phyloP scores from a whole-genome alignment of 2,329 filamentous ascomycete species.

The Paraphaeosphaeria minitans region DNA sequence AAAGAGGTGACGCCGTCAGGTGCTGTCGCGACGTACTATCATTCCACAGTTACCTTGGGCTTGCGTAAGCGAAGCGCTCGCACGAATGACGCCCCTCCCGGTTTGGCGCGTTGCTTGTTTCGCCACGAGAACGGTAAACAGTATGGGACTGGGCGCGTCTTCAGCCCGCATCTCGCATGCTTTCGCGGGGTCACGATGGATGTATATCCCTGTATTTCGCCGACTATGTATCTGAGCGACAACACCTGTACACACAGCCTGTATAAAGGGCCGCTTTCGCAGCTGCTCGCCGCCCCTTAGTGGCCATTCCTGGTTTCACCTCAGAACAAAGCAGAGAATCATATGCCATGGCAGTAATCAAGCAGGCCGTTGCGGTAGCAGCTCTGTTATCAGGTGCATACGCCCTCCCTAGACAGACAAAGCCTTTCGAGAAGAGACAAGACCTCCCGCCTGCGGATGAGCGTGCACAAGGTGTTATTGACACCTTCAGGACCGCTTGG shows the following conservation, averaged over 20 bases:
- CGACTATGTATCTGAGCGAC: not conserved
- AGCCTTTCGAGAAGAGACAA: constrained; percentile 17
- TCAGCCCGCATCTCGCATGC: not conserved
- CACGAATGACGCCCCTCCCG: not conserved
- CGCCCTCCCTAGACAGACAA: constrained; percentile 11
- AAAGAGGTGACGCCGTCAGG: constrained; percentile 13
- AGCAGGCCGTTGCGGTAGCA: constrained; percentile 7
- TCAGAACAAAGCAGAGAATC: not conserved
- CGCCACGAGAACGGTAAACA: constrained; percentile 4
- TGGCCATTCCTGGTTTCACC: not conserved
- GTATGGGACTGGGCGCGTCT: constrained; percentile 2
- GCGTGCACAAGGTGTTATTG: constrained; percentile 42
- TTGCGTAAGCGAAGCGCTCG: not conserved
- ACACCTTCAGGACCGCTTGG: constrained; percentile 43
- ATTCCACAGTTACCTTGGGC: not conserved
- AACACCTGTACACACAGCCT: not conserved
- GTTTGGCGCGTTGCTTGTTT: constrained; percentile 6
- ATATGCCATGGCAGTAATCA: constrained; percentile 9
- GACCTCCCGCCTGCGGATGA: constrained; percentile 14
- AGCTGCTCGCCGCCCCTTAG: not conserved
- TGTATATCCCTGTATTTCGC: not conserved
- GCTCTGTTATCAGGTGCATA: constrained; percentile 6
- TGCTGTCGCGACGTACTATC: constrained; percentile 1
- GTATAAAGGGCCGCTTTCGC: not conserved
- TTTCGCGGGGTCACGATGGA: constrained; percentile 4